Evolutionary conservation across 129 eudicot species (phyloP).

Genomic region (Silybum marianum): DNA sequence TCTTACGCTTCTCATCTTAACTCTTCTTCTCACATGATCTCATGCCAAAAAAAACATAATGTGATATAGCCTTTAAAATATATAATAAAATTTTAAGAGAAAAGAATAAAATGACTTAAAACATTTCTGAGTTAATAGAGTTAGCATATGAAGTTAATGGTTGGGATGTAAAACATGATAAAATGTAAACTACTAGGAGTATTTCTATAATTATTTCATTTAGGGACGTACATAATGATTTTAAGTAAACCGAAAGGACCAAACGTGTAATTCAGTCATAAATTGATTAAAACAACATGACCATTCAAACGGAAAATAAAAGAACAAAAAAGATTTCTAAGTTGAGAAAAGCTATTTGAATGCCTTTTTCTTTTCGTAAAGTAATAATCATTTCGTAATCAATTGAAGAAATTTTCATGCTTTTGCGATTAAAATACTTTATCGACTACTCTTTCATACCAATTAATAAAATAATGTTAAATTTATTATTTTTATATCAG

Average conservation of each 20-base stretch:
- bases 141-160: background rate
- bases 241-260: background rate
- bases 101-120: too few relatives aligned
- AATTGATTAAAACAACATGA: constrained; percentile 4
- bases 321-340: constrained; percentile 28
- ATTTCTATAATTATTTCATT: background rate
- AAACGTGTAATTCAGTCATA: background rate
- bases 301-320: constrained; percentile 28
- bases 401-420: constrained; percentile 13
- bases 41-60: too few relatives aligned
- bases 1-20: too few relatives aligned
- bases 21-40: too few relatives aligned
- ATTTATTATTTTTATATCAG: too few relatives aligned
- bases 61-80: too few relatives aligned
- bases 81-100: too few relatives aligned
- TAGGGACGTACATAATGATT: background rate
- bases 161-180: background rate
- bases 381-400: constrained; percentile 43
- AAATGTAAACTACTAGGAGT: background rate
- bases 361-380: constrained; percentile 39
- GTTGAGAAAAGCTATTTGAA: constrained; percentile 29
- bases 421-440: constrained; percentile 4
- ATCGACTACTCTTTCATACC: background rate
- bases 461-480: background rate
- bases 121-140: too few relatives aligned